Evolutionary conservation across 176 grass and related monocot species (phyloP).

Genomic region (Tillandsia leiboldiana): DNA sequence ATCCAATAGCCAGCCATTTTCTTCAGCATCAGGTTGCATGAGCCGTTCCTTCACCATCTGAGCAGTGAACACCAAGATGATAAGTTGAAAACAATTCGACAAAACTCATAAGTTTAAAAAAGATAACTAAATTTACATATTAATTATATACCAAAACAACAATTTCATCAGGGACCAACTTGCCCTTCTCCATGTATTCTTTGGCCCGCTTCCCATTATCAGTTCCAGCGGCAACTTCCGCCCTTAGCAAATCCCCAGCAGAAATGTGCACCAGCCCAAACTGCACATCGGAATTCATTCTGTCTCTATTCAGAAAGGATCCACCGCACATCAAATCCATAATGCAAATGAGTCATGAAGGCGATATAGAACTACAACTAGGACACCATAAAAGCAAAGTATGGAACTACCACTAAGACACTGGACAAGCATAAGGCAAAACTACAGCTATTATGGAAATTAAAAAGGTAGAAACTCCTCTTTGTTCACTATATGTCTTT

Average conservation of each 20-base stretch:
- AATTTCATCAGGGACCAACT: conserved; percentile 83
- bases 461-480: not conserved
- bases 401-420: not conserved
- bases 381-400: not conserved
- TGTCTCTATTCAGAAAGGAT: not conserved
- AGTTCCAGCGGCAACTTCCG: conserved; percentile 59
- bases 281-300: conserved; percentile 33
- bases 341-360: conserved; percentile 1
- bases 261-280: conserved; percentile 85
- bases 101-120: not conserved
- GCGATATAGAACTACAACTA: not conserved
- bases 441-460: not conserved
- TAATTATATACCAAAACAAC: conserved; percentile 54
- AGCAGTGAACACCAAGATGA: conserved; percentile 10
- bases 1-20: conserved; percentile 88
- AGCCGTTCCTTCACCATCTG: conserved; percentile 91
- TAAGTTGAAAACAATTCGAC: not conserved
- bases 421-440: not conserved
- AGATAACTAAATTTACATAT: not conserved
- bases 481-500: not conserved
- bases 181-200: conserved; percentile 92
- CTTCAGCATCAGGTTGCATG: conserved; percentile 71
- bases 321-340: not conserved
- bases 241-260: conserved; percentile 89
- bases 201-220: conserved; percentile 80